Conservation (phyloP, 345 rosid species). For the Dipteronia dyeriana region DNA sequence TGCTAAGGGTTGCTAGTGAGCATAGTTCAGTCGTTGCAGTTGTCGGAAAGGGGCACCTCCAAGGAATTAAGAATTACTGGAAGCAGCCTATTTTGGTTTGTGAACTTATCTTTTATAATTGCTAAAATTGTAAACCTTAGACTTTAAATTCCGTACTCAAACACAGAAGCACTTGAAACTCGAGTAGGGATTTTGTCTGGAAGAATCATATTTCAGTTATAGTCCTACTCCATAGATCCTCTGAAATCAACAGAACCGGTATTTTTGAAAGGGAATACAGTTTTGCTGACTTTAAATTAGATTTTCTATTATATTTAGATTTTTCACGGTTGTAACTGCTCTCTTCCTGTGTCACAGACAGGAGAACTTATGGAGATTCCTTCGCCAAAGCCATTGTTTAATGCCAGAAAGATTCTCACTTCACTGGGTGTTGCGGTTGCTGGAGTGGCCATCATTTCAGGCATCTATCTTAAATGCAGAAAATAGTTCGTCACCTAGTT, state of each 20-base stretch:
- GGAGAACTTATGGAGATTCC: constrained; percentile 76
- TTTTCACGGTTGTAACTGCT: background rate
- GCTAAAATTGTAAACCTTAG: background rate
- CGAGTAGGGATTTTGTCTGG: background rate
- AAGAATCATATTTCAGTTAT: background rate
- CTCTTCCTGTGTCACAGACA: constrained; percentile 39
- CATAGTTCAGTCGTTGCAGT: constrained; percentile 90
- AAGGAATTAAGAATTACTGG: constrained; percentile 89
- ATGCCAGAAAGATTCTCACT: constrained; percentile 53
- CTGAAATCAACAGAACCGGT: background rate
- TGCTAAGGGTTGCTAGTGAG: constrained; percentile 69
- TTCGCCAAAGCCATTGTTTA: constrained; percentile 38
- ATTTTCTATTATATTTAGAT: too few relatives aligned
- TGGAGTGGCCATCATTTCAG: constrained; percentile 72
- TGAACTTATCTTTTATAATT: constrained; percentile 12
- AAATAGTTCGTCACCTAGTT: constrained; percentile 28
- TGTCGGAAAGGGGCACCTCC: constrained; percentile 96
- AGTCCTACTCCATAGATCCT: background rate
- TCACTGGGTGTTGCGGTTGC: constrained; percentile 69
- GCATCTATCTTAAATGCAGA: constrained; percentile 60
- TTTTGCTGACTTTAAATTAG: too few relatives aligned
- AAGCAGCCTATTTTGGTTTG: constrained; percentile 72
- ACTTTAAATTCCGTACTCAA: background rate
- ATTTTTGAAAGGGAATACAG: too few relatives aligned
- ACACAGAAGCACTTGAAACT: background rate